Evolutionary conservation across 495 filamentous ascomycete genomes (phyloP).

Genomic region (Penicillium paxilli): DNA sequence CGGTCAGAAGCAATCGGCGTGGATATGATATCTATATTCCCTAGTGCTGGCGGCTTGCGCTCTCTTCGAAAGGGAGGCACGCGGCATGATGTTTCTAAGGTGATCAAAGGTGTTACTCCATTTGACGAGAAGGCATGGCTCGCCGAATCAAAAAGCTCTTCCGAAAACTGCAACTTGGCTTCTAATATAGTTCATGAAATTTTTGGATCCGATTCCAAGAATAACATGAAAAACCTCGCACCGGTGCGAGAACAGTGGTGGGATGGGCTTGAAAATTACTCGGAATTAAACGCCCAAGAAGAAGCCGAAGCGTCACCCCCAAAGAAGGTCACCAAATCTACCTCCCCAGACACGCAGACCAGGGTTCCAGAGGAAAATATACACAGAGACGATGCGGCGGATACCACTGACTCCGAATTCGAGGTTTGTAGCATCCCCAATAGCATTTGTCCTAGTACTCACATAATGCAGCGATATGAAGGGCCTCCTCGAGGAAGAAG

Average conservation of each 20-base stretch:
- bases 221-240: constrained; percentile 6
- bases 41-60: constrained; percentile 53
- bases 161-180: constrained; percentile 18
- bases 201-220: constrained; percentile 3
- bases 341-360: not conserved
- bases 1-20: constrained; percentile 70
- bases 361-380: constrained; percentile 1
- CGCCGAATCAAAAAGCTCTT: constrained; percentile 20
- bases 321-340: not conserved
- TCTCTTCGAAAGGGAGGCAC: constrained; percentile 31
- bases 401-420: constrained; percentile 36
- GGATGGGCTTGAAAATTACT: constrained; percentile 23
- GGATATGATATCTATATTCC: constrained; percentile 71
- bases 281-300: constrained; percentile 2
- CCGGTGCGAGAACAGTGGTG: constrained; percentile 40
- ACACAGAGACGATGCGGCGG: constrained; percentile 20
- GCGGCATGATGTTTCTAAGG: constrained; percentile 35
- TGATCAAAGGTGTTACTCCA: constrained; percentile 45
- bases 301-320: not conserved
- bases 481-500: constrained; percentile 28
- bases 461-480: constrained; percentile 35
- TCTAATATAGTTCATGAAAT: constrained; percentile 28
- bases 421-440: constrained; percentile 26
- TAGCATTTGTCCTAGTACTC: constrained; percentile 3
- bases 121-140: constrained; percentile 49